Conservation (phyloP, 768 basidiomycete species). For the Boletus rex-veris region DNA sequence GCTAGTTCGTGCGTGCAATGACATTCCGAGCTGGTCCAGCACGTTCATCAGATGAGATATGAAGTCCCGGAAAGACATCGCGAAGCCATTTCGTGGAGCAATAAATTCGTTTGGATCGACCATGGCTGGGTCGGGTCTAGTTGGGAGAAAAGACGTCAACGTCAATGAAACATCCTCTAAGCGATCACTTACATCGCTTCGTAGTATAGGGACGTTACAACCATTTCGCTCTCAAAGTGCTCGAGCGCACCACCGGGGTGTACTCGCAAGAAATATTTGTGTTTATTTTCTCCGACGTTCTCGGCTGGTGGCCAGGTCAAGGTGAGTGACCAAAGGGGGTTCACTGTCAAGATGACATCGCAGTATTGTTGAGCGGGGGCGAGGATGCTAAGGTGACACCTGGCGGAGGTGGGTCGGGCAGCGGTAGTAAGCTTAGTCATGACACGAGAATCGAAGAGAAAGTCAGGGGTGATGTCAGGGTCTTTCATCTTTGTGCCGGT, state of each 20-base stretch:
- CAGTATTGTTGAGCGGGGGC: slow-evolving; percentile 75
- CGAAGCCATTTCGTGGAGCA: slow-evolving; percentile 78
- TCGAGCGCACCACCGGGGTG: slow-evolving; percentile 85
- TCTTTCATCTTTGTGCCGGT: slow-evolving; percentile 69
- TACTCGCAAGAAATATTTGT: slow-evolving; percentile 80
- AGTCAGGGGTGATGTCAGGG: slow-evolving; percentile 61
- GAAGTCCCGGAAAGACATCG: slow-evolving; percentile 80
- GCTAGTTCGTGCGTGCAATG: slow-evolving; percentile 73
- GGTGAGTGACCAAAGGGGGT: slow-evolving; percentile 70
- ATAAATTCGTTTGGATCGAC: slow-evolving; percentile 78
- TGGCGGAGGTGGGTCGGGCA: slow-evolving; percentile 70
- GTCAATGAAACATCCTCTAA: background rate
- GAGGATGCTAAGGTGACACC: slow-evolving; percentile 71
- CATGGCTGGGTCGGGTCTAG: slow-evolving; percentile 72
- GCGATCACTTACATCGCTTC: slow-evolving; percentile 66
- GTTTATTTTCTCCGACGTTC: slow-evolving; percentile 58
- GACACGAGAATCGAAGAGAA: slow-evolving; percentile 73
- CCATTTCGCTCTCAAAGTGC: slow-evolving; percentile 81
- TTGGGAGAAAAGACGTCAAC: slow-evolving; percentile 4
- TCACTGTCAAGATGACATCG: slow-evolving; percentile 70
- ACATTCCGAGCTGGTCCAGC: slow-evolving; percentile 82
- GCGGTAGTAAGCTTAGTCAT: slow-evolving; percentile 75
- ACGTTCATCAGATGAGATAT: slow-evolving; percentile 77
- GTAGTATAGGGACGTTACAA: slow-evolving; percentile 78
- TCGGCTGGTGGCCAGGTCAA: slow-evolving; percentile 80